These are phyloP conservation scores for Canariomyces notabilis DNA, from an alignment of 2,329 filamentous ascomycete species.

Conservation along the genomic window DNA sequence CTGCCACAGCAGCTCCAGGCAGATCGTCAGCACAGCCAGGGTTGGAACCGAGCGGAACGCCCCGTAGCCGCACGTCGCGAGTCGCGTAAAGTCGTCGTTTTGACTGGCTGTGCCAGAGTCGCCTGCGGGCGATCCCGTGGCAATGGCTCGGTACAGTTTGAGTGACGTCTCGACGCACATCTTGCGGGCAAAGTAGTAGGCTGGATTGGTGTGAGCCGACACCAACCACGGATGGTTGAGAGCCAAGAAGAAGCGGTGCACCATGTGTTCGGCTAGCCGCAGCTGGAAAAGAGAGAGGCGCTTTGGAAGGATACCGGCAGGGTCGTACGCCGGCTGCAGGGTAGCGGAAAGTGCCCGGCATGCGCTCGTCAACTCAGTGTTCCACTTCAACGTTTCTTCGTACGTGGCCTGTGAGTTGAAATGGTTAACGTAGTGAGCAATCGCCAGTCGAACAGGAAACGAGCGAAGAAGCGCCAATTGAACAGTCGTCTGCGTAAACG, in stretches of 20 bases:
- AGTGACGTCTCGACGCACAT: constrained; percentile 40
- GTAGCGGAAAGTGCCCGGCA: constrained; percentile 33
- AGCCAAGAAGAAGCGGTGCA: constrained; percentile 45
- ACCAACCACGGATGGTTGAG: constrained; percentile 49
- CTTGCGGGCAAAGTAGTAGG: constrained; percentile 50
- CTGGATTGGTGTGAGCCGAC: constrained; percentile 40
- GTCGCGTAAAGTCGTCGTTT: constrained; percentile 33
- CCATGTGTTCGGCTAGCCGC: constrained; percentile 38
- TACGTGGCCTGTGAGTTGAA: constrained; percentile 40
- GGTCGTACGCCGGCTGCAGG: constrained; percentile 29
- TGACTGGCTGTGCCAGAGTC: constrained; percentile 16
- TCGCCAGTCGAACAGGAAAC: constrained; percentile 38
- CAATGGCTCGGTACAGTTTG: constrained; percentile 28
- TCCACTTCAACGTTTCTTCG: constrained; percentile 43
- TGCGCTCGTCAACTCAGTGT: constrained; percentile 39
- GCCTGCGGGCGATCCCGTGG: constrained; percentile 15
- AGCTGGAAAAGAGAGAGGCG: constrained; percentile 36
- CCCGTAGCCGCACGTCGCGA: constrained; percentile 38
- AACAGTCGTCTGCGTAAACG: constrained; percentile 46
- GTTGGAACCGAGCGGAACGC: constrained; percentile 39
- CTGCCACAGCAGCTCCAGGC: constrained; percentile 42
- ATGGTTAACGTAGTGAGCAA: constrained; percentile 44
- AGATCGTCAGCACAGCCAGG: constrained; percentile 39
- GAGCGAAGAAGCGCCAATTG: constrained; percentile 43
- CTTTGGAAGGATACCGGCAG: constrained; percentile 24